Evolutionary conservation across 2,329 filamentous ascomycete genomes (phyloP).

Genomic region (Myriosclerotinia curreyana): DNA sequence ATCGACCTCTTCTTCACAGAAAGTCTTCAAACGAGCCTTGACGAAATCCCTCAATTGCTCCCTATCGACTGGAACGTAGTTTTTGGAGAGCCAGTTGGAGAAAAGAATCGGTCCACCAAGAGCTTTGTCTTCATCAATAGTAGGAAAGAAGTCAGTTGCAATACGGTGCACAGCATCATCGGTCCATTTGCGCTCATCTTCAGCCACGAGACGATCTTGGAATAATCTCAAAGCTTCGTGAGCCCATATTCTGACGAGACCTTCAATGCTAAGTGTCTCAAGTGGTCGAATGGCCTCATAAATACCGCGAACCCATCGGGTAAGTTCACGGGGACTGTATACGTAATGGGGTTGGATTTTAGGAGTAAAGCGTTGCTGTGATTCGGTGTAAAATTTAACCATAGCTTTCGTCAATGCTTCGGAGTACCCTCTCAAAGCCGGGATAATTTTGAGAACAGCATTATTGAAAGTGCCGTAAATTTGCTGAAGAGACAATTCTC

Average conservation of each 20-base stretch:
- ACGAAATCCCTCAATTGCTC: slow-evolving; percentile 96
- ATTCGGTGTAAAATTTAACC: slow-evolving; percentile 95
- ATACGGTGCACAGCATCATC: slow-evolving; percentile 83
- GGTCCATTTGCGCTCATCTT: slow-evolving; percentile 94
- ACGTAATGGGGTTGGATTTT: slow-evolving; percentile 98
- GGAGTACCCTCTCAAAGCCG: slow-evolving; percentile 88
- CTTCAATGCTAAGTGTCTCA: slow-evolving; percentile 83
- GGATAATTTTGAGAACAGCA: slow-evolving; percentile 94
- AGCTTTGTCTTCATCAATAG: slow-evolving; percentile 85
- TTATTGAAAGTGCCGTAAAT: slow-evolving; percentile 99
- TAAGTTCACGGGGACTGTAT: slow-evolving; percentile 97
- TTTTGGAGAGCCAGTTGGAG: slow-evolving; percentile 99
- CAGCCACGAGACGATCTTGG: slow-evolving; percentile 91
- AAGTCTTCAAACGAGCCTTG: slow-evolving; percentile 93
- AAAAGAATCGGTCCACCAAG: slow-evolving; percentile 92
- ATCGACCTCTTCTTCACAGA: slow-evolving; percentile 99
- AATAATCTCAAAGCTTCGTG: slow-evolving; percentile 95
- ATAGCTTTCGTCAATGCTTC: slow-evolving; percentile 94
- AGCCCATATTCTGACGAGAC: slow-evolving; percentile 94
- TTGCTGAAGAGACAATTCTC: slow-evolving; percentile 88
- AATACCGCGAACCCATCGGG: slow-evolving; percentile 93
- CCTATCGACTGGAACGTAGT: slow-evolving; percentile 94
- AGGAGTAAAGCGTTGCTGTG: slow-evolving; percentile 89
- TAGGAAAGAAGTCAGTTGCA: slow-evolving; percentile 88
- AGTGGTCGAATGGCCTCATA: slow-evolving; percentile 95